These are phyloP conservation scores for Fomitopsis betulina DNA, from an alignment of 1,284 basidiomycete genomes.

Conservation along the genomic window DNA sequence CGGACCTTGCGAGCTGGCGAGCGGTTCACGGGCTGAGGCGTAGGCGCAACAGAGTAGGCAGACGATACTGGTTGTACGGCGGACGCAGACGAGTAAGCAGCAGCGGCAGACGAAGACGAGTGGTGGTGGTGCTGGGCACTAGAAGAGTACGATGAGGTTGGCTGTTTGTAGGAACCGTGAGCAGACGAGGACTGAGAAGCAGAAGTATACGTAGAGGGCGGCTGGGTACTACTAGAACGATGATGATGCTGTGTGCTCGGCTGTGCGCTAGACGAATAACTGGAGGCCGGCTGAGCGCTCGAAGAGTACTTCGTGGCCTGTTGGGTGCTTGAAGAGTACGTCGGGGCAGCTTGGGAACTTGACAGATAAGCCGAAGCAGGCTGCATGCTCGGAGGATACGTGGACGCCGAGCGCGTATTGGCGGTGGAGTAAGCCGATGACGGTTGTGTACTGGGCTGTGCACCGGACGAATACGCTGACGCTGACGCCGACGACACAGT, in stretches of 20 bases:
- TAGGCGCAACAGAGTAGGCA: slow-evolving; percentile 1
- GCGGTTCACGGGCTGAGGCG: neutral
- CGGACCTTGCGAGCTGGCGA: slow-evolving; percentile 29
- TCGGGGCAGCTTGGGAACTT: neutral
- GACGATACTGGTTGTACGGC: slow-evolving; percentile 22
- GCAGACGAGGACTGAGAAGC: neutral
- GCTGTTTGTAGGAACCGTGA: neutral
- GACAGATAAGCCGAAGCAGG: neutral
- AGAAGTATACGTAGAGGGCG: neutral
- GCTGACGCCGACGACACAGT: slow-evolving; percentile 1
- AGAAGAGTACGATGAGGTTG: neutral
- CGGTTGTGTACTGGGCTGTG: neutral
- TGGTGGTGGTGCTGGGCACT: neutral
- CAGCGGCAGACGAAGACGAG: neutral
- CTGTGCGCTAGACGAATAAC: neutral
- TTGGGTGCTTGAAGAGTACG: neutral
- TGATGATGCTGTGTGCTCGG: neutral
- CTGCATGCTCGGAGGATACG: neutral
- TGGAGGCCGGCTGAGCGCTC: neutral
- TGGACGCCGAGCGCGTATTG: neutral
- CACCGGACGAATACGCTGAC: neutral
- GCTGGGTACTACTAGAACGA: neutral
- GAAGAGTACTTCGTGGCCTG: no score
- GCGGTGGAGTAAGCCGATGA: neutral
- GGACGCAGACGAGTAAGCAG: slow-evolving; percentile 17